Base-by-base conservation (phyloP, 2,329 filamentous ascomycete genomes). In the Didymella segeticola region DNA sequence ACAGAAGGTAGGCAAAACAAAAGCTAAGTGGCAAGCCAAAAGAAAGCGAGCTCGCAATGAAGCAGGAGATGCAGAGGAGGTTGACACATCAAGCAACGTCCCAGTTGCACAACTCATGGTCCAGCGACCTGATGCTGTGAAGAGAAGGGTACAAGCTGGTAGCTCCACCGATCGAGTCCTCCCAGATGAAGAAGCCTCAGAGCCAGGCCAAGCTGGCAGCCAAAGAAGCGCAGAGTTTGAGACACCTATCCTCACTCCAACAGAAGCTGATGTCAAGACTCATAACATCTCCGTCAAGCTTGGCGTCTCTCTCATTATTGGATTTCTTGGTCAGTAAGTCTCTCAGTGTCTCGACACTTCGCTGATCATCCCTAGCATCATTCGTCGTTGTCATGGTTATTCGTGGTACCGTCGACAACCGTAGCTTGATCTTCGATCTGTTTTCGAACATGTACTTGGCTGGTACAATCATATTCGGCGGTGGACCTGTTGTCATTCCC, bases 401-500 rank as follows among this genome's bases (percentile, higher is more conserved):
- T 68, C 71, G 79, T 65, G 56, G 72, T 74, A 41, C 74, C 2
- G 42, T 81, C 10, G 53, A 71, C 0, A 34, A 66, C 9, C 73
- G 73, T 0, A 78, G 83, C 0, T 72, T 85, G 0, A 71, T 81
- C 0, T 85, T 85, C 60, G 78, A 82, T 41, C 80, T 91, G 20
- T 91, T 91, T 62, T 79, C 86, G 5, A 91, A 89, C 69, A 83
- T 91, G 74, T 90, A 88, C 63, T 83, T 91, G 0, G 89, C 88
- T 0, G 89, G 88, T 0, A 91, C 88, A 1, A 78, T 79, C 54
- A 79, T 79, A 54, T 79, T 79, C 59, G 77, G 77, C 23, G 77
- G 77, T 30, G 77, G 77, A 0, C 78, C 77, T 2, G 77, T 79
- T 20, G 77, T 79, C 0, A 78, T 80, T 42, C 78, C 76, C 1